Conservation (phyloP, 2,329 filamentous ascomycete genomes). For the Aspergillus tanneri region DNA sequence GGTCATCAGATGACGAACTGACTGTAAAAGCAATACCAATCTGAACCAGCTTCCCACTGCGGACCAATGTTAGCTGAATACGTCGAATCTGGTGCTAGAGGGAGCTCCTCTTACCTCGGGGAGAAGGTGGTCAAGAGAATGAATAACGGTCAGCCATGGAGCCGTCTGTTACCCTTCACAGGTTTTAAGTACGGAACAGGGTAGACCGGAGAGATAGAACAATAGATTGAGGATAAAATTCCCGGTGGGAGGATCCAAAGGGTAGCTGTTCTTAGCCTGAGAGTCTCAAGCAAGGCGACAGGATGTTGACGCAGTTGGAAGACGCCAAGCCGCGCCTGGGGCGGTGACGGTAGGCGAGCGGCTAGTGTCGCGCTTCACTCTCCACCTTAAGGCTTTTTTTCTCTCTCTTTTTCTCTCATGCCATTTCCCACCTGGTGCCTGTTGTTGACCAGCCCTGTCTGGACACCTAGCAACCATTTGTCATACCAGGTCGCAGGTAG, state of each 20-base stretch:
- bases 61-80: slow-evolving; percentile 45
- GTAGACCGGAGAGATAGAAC: slow-evolving; percentile 10
- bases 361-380: slow-evolving; percentile 18
- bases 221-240: slow-evolving; percentile 17
- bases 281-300: slow-evolving; percentile 27
- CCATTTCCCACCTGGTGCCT: background rate
- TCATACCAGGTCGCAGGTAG: slow-evolving; percentile 17
- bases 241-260: slow-evolving; percentile 24
- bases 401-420: slow-evolving; percentile 9
- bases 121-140: slow-evolving; percentile 99
- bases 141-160: slow-evolving; percentile 97
- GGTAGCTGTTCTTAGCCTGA: slow-evolving; percentile 32
- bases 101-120: slow-evolving; percentile 67
- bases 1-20: background rate
- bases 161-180: slow-evolving; percentile 20
- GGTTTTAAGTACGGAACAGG: slow-evolving; percentile 15
- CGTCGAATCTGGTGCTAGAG: slow-evolving; percentile 5
- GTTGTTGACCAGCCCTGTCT: background rate
- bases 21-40: slow-evolving; percentile 64
- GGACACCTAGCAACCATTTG: background rate
- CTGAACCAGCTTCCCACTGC: slow-evolving; percentile 96
- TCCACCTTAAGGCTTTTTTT: slow-evolving; percentile 18
- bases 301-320: slow-evolving; percentile 34
- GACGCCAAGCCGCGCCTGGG: slow-evolving; percentile 20
- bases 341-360: slow-evolving; percentile 27